A percentile compares a stretch with the other conserved stretches of the same genome.
Conservation (phyloP, 768 basidiomycete genomes). For the Trametes coccinea region DNA sequence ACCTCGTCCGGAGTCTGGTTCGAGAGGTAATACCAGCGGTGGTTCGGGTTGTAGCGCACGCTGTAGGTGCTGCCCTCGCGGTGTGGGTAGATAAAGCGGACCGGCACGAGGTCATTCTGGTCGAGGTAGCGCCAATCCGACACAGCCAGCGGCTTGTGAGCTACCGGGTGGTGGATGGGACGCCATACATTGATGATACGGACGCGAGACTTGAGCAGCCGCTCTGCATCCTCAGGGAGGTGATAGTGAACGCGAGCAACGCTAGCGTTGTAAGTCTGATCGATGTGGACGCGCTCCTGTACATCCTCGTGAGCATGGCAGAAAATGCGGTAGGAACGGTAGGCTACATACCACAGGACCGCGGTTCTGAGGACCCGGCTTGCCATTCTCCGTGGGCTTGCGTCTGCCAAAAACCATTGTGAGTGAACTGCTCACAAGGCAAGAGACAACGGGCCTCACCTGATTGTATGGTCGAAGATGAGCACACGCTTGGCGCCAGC, state of each 20-base stretch:
- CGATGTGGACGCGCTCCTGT: constrained; percentile 43
- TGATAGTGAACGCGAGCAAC: constrained; percentile 39
- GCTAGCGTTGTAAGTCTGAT: constrained; percentile 41
- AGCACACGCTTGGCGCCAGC: constrained; percentile 42
- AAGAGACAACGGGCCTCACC: constrained; percentile 22
- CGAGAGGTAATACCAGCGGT: constrained; percentile 40
- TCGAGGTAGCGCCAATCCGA: constrained; percentile 42
- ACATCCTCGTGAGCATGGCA: neutral
- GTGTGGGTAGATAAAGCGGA: constrained; percentile 36
- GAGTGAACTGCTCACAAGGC: neutral
- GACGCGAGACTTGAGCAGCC: constrained; percentile 39
- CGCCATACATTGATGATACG: constrained; percentile 49
- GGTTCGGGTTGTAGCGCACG: constrained; percentile 35
- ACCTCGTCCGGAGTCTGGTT: constrained; percentile 41
- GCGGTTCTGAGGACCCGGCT: constrained; percentile 3
- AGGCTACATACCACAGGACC: constrained; percentile 36
- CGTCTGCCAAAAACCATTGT: constrained; percentile 12
- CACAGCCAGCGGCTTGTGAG: constrained; percentile 41
- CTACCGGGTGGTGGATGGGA: constrained; percentile 39
- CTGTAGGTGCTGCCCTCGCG: constrained; percentile 37
- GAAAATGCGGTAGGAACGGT: neutral
- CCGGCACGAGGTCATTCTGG: constrained; percentile 37
- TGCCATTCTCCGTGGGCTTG: constrained; percentile 20
- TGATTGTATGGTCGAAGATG: constrained; percentile 46
- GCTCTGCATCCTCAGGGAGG: constrained; percentile 42